Evolutionary conservation across 2,329 filamentous ascomycete genomes (phyloP), one percentile per base, ranked within the genome.

Genomic region (Fusarium nurragi): DNA sequence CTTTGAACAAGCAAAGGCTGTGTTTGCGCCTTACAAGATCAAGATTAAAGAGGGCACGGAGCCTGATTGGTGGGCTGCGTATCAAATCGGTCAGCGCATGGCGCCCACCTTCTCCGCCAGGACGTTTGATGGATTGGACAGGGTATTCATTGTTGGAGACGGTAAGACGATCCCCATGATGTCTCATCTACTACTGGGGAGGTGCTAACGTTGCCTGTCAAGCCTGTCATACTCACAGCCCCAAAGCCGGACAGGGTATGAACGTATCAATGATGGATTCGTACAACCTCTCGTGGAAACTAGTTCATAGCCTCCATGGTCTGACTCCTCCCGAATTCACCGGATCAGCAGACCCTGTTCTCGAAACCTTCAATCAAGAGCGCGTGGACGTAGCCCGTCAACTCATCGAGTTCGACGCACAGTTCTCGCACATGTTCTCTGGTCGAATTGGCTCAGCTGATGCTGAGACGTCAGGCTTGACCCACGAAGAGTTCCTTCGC

Each of bases 221-320:
- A 60, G 57, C 57, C 1, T 60, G 57, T 3, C 57, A 60, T 9
- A 60, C 57, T 4, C 57, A 60, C 12, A 60, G 57, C 4, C 57
- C 57, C 0, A 60, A 60, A n/a, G 57, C 57, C 2, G 57, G 57
- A 0, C 57, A 60, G 8, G 57, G 57, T 4, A 60, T 60, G 57
- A 60, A 60, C 4, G 57, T 60, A 3, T 60, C 57, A 0, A 60
- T 60, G 57, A 60, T 60, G 57, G 57, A 60, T 9, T 60, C 57
- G 1, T 60, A 54, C 16, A 60, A 60, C 6, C 23, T 60, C 1
- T 55, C 57, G 5, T 60, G 57, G 57, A 60, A 60, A 9, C 54
- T 60, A 3, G 28, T 54, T 0, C 57, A 60, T 12, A 60, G 14
- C 8, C 36, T 60, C 3, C 39, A 60, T 4, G 40, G 57, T 3